Conservation (phyloP, 2,329 filamentous ascomycete species). For the Macrophomina phaseolina region DNA sequence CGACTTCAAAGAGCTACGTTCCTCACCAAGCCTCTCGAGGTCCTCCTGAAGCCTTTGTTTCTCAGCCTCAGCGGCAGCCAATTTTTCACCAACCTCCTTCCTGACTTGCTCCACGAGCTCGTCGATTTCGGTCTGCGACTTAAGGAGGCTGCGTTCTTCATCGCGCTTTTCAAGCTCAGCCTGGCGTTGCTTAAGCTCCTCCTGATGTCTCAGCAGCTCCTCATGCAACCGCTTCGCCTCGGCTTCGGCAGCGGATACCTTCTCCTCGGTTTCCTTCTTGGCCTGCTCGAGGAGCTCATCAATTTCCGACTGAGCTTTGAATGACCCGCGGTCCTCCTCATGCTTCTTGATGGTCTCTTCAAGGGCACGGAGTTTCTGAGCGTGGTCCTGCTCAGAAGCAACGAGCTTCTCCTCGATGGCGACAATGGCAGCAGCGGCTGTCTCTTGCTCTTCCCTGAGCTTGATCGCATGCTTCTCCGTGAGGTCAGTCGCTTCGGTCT, state of each 20-base stretch:
- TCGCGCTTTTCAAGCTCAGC: conserved; percentile 15
- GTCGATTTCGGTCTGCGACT: conserved; percentile 19
- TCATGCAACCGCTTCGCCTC: conserved; percentile 18
- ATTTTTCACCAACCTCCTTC: conserved; percentile 9
- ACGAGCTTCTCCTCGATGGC: conserved; percentile 27
- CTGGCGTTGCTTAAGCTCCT: conserved; percentile 1
- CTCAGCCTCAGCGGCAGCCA: conserved; percentile 19
- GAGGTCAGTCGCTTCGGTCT: conserved; percentile 9
- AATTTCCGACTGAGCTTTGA: conserved; percentile 23
- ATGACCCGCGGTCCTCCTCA: conserved; percentile 13
- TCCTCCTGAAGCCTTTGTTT: conserved; percentile 12
- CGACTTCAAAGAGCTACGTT: conserved; percentile 12
- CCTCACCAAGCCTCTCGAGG: conserved; percentile 7
- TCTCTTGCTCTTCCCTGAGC: conserved; percentile 14
- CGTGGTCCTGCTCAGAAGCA: conserved; percentile 20
- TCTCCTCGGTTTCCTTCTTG: conserved; percentile 5
- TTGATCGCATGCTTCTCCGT: conserved; percentile 12
- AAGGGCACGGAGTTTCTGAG: conserved; percentile 12
- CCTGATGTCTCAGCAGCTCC: conserved; percentile 8
- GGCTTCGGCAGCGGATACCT: conserved; percentile 8
- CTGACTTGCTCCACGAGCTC: conserved; percentile 12
- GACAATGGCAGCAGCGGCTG: conserved; percentile 16
- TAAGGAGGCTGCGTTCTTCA: conserved; percentile 12
- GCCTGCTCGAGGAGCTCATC: conserved; percentile 13
- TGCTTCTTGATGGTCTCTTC: conserved; percentile 17